phyloP scores from a whole-genome alignment of 2,329 filamentous ascomycete species.

The Scopulariopsis brevicaulis region DNA sequence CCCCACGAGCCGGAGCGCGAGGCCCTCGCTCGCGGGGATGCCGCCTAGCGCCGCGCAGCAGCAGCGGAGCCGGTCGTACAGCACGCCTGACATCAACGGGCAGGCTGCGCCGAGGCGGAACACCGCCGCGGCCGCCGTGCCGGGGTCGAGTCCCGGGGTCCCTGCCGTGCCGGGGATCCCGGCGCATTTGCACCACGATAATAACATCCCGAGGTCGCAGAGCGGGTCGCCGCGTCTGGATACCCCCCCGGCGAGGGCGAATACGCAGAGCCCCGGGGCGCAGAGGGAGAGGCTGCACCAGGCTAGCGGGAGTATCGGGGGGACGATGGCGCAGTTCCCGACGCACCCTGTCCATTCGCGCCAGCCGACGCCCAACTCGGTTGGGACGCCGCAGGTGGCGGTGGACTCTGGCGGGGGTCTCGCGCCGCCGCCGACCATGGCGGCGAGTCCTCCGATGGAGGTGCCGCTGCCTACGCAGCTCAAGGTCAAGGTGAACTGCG shows the following conservation, averaged over 20 bases:
- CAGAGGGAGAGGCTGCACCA: slow-evolving; percentile 49
- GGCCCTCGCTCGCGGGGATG: slow-evolving; percentile 70
- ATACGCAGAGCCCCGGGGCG: slow-evolving; percentile 58
- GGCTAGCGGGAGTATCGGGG: slow-evolving; percentile 34
- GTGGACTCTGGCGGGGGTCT: slow-evolving; percentile 13
- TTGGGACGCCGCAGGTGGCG: slow-evolving; percentile 10
- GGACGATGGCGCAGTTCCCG: slow-evolving; percentile 44
- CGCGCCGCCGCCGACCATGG: not conserved
- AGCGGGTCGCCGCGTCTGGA: slow-evolving; percentile 67
- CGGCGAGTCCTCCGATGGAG: slow-evolving; percentile 27
- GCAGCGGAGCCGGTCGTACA: slow-evolving; percentile 77
- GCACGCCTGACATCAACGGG: slow-evolving; percentile 85
- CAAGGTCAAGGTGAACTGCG: slow-evolving; percentile 91
- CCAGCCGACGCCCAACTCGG: slow-evolving; percentile 27
- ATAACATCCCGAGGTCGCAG: slow-evolving; percentile 64
- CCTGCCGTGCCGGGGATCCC: slow-evolving; percentile 70
- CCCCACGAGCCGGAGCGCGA: slow-evolving; percentile 51
- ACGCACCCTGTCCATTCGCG: slow-evolving; percentile 40
- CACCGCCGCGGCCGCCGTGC: slow-evolving; percentile 23
- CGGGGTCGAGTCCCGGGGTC: slow-evolving; percentile 40
- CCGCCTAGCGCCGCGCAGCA: slow-evolving; percentile 48
- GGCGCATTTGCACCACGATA: slow-evolving; percentile 53
- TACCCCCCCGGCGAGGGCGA: slow-evolving; percentile 56
- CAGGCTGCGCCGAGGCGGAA: slow-evolving; percentile 45
- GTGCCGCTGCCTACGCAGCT: slow-evolving; percentile 59